Conservation (phyloP, 2,329 filamentous ascomycete species). For the Xylariaceae sp. region DNA sequence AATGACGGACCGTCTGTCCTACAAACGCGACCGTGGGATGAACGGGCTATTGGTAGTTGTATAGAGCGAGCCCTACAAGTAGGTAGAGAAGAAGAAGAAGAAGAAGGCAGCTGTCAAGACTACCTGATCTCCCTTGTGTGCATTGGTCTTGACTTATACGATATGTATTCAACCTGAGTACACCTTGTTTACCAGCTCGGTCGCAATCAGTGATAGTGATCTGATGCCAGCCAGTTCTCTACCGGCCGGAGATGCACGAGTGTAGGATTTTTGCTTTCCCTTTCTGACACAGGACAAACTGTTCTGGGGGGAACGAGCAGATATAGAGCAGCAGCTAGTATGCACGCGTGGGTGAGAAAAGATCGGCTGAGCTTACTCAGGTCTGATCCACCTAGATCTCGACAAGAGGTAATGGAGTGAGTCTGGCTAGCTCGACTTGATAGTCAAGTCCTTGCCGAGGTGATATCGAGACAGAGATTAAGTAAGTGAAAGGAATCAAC, state of each 20-base stretch:
- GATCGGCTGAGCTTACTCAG: not conserved
- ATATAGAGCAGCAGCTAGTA: not conserved
- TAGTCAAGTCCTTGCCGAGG: not conserved
- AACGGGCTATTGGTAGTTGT: not conserved
- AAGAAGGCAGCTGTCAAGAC: not conserved
- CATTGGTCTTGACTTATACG: slow-evolving; percentile 4
- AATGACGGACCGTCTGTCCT: slow-evolving; percentile 31
- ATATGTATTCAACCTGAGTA: slow-evolving; percentile 6
- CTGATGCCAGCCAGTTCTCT: slow-evolving; percentile 5
- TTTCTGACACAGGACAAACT: not conserved
- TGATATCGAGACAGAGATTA: not conserved
- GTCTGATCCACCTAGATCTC: not conserved
- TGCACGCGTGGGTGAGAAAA: not conserved
- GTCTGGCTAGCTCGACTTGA: slow-evolving; percentile 1
- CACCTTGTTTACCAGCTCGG: slow-evolving; percentile 5
- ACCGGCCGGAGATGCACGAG: not conserved
- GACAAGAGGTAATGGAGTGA: not conserved
- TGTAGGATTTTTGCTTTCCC: not conserved
- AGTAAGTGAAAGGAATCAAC: not conserved
- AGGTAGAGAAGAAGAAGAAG: not conserved
- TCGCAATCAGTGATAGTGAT: slow-evolving; percentile 9
- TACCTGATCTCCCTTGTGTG: slow-evolving; percentile 4
- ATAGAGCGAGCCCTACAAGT: not conserved
- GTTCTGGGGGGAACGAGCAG: not conserved
- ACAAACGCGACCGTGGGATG: slow-evolving; percentile 33